Base-by-base conservation (phyloP, 805 yeast genomes). In the Martiniozyma abietophila region DNA sequence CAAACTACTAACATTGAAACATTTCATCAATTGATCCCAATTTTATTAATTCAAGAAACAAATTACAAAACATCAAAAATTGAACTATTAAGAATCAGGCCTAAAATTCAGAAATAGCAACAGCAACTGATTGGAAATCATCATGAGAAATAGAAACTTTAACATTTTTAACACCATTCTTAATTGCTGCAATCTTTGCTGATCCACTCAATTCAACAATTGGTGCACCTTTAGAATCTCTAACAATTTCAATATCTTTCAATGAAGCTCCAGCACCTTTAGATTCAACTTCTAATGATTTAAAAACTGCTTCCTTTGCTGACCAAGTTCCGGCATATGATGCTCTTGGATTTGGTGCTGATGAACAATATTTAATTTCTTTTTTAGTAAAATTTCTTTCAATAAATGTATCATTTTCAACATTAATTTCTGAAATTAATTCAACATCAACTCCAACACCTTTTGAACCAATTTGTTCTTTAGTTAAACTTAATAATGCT, bases 271-370 rank as follows among this genome's bases (percentile, higher is more conserved):
- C 98, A 11, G 89, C 96, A 40, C 99, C 99, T 55, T 77, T 74
- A 30, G 94, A 76, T 53, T 73, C 71, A 43, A 84, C 94, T 42
- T 92, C 88, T 53, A 92, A 68, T 14, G 95, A 83, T 67, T 92
- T 92, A 78, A 92, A 92, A 23, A 88, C 96, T 27, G 99, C 98
- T 66, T 92, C 99, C 65, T 92, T 92, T 29, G 98, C 98, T 20
- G 96, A 84, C 99, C 99, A 92, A 28, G 94, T 81, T 31, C 99
- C 99, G 19, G 98, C 86, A 61, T 72, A 92, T 4, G 96, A 84
- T 10, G 97, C 84, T 52, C 76, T 81, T 33, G 92, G 83, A 45
- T 70, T 69, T 27, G 96, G 68, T 21, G 96, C 76, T 22, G 65
- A 54, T 40, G 59, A 47, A 59, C 96, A 86, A 69, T 92, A 92